phyloP scores from a whole-genome alignment of 495 filamentous ascomycete species.

The Xylaria bambusicola region DNA sequence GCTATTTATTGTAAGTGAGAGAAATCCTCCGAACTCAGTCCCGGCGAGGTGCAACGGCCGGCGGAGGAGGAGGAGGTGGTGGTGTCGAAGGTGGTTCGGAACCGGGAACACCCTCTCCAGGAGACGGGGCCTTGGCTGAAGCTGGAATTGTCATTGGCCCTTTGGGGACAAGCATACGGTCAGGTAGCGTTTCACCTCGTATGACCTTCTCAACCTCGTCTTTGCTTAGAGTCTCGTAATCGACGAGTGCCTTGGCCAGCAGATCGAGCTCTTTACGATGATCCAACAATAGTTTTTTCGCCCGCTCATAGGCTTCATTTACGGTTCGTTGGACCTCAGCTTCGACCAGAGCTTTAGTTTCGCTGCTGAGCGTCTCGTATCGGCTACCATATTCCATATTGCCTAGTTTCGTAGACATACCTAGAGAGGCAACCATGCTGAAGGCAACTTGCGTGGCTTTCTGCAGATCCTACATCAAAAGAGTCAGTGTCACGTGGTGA shows the following conservation, averaged over 20 bases:
- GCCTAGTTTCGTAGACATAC: constrained; percentile 86
- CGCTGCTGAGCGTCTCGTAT: constrained; percentile 77
- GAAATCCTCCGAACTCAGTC: too few species aligned
- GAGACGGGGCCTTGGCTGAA: constrained; percentile 28
- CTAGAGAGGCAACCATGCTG: constrained; percentile 78
- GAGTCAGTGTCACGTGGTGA: constrained; percentile 3
- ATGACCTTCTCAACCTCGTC: constrained; percentile 89
- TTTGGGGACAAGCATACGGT: constrained; percentile 47
- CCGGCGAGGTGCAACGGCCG: too few species aligned
- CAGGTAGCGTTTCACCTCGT: constrained; percentile 75
- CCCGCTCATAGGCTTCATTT: constrained; percentile 77
- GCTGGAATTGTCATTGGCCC: constrained; percentile 52
- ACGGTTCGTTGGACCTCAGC: constrained; percentile 80
- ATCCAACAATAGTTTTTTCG: constrained; percentile 65
- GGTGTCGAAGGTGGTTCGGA: constrained; percentile 20
- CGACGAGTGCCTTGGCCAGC: constrained; percentile 82
- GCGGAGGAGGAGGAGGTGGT: constrained; percentile 17
- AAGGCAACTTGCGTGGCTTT: constrained; percentile 77
- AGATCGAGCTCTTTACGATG: constrained; percentile 82
- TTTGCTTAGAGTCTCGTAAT: constrained; percentile 88
- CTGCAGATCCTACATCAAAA: constrained; percentile 69
- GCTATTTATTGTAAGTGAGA: too few species aligned
- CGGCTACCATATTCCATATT: constrained; percentile 82
- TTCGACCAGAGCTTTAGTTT: constrained; percentile 84
- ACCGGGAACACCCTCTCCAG: constrained; percentile 24